Evolutionary conservation across 1,139 yeast species (phyloP), one percentile per base, ranked within the genome.

Genomic region (Geotrichum macrosporum): DNA sequence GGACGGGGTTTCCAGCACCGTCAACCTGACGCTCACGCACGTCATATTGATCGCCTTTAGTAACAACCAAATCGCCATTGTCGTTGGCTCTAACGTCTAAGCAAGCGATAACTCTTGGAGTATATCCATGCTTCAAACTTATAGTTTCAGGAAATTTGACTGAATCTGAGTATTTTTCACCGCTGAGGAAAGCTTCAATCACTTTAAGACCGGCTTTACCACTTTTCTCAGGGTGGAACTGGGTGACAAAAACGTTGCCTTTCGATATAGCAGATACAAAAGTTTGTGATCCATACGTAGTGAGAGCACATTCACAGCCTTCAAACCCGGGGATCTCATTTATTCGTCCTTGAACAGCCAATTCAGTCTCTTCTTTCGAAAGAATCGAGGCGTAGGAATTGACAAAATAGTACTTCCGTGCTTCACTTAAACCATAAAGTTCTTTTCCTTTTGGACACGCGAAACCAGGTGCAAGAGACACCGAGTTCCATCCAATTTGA

Each of bases 21-120:
- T 63, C 70, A 4, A 62, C 64, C 13, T 68, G 61, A 53, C 81
- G 75, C 59, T 88, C 96, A 56, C 98, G 78, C 2, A 92, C 98
- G 66, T 92, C 95, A 63, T 92, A 92, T 64, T 92, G 98, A 61
- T 92, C 98, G 50, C 98, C 98, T 67, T 92, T 92, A 0, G 98
- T 92, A 29, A 92, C 98, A 0, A 92, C 97, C 57, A 92, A 73
- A 62, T 92, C 98, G 31, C 98, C 98, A 34, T 74, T 73, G 61
- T 92, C 98, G 62, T 92, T 92, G 6, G 95, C 75, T 61, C 98
- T 80, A n/a, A 92, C 98, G 63, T 92, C 98, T 42, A 92, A 68
- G 66, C 98, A 92, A 0, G 98, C 98, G 65, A 92, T 88, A 20
- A 92, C 78, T 66, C 98, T 81, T 62, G 94, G 77, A 0, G 96